Percentiles rank a stretch among this genome's conserved stretches.
Conservation (phyloP, 202 grass and related monocot species). For the Digitaria exilis region DNA sequence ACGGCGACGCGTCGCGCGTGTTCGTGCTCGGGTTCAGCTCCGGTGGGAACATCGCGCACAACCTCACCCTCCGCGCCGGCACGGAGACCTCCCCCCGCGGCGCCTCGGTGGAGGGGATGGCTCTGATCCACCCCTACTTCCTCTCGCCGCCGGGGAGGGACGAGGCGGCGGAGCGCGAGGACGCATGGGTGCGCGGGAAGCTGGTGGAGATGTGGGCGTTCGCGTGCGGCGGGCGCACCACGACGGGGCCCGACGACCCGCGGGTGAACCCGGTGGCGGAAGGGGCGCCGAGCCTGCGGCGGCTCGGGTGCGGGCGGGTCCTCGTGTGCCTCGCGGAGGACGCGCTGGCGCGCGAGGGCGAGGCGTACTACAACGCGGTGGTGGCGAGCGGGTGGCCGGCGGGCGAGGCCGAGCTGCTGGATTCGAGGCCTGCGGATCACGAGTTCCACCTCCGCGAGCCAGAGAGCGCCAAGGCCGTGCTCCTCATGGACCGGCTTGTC, state of each 20-base stretch:
- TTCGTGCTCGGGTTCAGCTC: slow-evolving; percentile 60
- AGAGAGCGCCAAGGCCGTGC: slow-evolving; percentile 26
- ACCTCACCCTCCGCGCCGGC: slow-evolving; percentile 48
- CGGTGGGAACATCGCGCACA: slow-evolving; percentile 68
- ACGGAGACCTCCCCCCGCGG: too few relatives aligned
- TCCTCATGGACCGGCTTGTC: slow-evolving; percentile 30
- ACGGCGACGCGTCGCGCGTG: slow-evolving; percentile 46
- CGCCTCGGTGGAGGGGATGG: slow-evolving; percentile 56
- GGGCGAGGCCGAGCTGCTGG: slow-evolving; percentile 35
- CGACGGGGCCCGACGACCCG: slow-evolving; percentile 34
- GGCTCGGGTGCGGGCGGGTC: slow-evolving; percentile 50
- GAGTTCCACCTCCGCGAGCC: slow-evolving; percentile 53
- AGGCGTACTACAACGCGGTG: slow-evolving; percentile 51
- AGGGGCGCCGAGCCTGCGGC: slow-evolving; percentile 37
- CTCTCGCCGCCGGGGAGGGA: not conserved
- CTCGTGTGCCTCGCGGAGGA: slow-evolving; percentile 51
- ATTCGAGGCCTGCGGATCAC: slow-evolving; percentile 49
- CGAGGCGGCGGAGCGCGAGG: slow-evolving; percentile 13
- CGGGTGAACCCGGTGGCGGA: slow-evolving; percentile 50
- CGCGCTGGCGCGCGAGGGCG: slow-evolving; percentile 37
- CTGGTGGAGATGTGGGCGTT: slow-evolving; percentile 55
- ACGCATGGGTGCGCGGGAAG: slow-evolving; percentile 25
- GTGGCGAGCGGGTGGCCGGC: slow-evolving; percentile 52
- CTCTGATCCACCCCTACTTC: slow-evolving; percentile 59
- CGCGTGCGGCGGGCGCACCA: slow-evolving; percentile 48